Evolutionary conservation across 192 early-diverging fungal genomes (phyloP).

Genomic region (Dissophora globulifera): DNA sequence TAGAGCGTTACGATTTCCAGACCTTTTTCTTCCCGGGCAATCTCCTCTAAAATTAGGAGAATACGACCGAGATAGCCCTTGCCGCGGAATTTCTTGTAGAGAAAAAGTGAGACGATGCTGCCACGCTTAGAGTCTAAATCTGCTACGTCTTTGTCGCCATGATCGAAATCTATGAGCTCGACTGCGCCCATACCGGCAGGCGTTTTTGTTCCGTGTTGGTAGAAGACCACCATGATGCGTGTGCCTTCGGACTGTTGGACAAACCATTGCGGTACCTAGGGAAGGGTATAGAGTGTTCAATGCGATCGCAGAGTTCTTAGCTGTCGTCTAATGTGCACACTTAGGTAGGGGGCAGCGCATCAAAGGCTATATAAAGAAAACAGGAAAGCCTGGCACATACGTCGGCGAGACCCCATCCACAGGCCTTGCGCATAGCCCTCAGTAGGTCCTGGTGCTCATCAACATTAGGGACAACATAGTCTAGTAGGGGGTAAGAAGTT

Average conservation of each 20-base stretch:
- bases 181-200: constrained; percentile 43
- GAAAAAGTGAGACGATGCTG: constrained; percentile 38
- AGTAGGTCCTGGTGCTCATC: constrained; percentile 36
- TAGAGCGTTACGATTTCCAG: constrained; percentile 36
- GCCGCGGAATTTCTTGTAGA: constrained; percentile 43
- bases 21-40: constrained; percentile 17
- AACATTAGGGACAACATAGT: constrained; percentile 38
- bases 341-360: no score
- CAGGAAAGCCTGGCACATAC: constrained; percentile 8
- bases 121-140: constrained; percentile 33
- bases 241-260: constrained; percentile 34
- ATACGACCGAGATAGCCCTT: constrained; percentile 29
- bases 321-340: no score
- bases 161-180: constrained; percentile 33
- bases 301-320: no score
- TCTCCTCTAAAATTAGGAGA: constrained; percentile 24
- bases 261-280: constrained; percentile 42
- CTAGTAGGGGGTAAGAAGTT: constrained; percentile 4
- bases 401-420: constrained; percentile 36
- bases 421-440: constrained; percentile 39
- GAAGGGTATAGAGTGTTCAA: no score
- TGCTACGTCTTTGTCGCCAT: constrained; percentile 36
- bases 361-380: no score
- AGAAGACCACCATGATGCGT: constrained; percentile 42
- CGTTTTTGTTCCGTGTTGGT: constrained; percentile 27